Evolutionary conservation across 768 basidiomycete species (phyloP).

Genomic region (Brasilioporus rufonigricans): DNA sequence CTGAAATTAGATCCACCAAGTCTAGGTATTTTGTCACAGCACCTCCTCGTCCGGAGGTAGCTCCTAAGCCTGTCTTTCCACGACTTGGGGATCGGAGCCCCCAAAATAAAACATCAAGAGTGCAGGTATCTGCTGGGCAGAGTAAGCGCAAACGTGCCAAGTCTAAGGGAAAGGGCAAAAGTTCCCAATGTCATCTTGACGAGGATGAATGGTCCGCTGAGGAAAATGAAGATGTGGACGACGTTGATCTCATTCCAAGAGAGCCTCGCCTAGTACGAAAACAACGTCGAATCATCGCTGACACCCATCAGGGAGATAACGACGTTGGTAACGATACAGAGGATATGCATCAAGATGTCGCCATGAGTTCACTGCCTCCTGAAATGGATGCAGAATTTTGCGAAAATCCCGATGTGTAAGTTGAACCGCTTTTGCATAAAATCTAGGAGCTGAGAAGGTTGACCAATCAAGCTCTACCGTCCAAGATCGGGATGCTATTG

Average conservation of each 20-base stretch:
- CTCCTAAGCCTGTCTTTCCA: slow-evolving; percentile 15
- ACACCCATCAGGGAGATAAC: slow-evolving; percentile 27
- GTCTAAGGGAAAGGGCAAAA: slow-evolving; percentile 38
- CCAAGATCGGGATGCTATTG: not conserved
- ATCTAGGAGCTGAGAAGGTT: not conserved
- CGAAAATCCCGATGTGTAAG: slow-evolving; percentile 4
- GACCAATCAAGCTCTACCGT: not conserved
- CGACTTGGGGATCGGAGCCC: not conserved
- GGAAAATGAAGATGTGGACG: slow-evolving; percentile 17
- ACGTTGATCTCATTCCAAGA: slow-evolving; percentile 7
- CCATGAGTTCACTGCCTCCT: slow-evolving; percentile 12
- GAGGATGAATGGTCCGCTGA: slow-evolving; percentile 24
- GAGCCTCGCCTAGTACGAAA: slow-evolving; percentile 33
- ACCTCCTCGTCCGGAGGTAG: slow-evolving; percentile 20
- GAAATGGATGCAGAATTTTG: not conserved
- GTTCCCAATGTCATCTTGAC: slow-evolving; percentile 24
- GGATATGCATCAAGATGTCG: slow-evolving; percentile 9
- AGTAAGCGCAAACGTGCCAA: slow-evolving; percentile 35
- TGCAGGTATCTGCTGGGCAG: slow-evolving; percentile 7
- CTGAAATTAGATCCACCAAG: slow-evolving; percentile 22
- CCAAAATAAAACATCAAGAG: slow-evolving; percentile 23
- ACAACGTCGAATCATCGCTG: slow-evolving; percentile 24
- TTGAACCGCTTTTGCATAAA: not conserved
- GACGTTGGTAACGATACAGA: slow-evolving; percentile 14
- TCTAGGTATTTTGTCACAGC: slow-evolving; percentile 42